Conservation (phyloP, 1,139 yeast genomes). For the Scheffersomyces insectosa region DNA sequence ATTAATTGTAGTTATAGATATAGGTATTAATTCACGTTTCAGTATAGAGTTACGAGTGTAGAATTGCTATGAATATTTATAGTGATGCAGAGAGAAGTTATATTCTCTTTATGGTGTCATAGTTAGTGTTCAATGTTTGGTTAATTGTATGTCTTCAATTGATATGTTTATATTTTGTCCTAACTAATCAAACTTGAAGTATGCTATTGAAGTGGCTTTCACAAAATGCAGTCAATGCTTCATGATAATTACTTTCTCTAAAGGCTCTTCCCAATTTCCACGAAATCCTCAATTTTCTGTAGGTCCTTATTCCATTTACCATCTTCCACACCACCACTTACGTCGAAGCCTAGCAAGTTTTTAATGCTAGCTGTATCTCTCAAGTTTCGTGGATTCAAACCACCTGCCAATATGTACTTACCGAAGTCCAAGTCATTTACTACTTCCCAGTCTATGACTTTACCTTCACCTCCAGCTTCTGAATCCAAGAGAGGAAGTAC, state of each 20-base stretch:
- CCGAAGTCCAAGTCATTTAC: slow-evolving; percentile 35
- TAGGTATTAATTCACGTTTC: too few species aligned
- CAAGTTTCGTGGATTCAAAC: slow-evolving; percentile 76
- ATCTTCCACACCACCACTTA: slow-evolving; percentile 89
- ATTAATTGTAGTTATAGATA: slow-evolving; percentile 34
- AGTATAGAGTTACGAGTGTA: not conserved
- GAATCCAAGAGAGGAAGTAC: slow-evolving; percentile 75
- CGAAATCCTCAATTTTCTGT: slow-evolving; percentile 58
- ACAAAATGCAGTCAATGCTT: not conserved
- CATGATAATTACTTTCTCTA: not conserved
- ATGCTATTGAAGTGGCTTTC: too few species aligned
- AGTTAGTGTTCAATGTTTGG: too few species aligned
- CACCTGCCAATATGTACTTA: slow-evolving; percentile 80
- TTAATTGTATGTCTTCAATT: too few species aligned
- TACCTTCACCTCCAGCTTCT: slow-evolving; percentile 92
- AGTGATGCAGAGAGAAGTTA: too few species aligned
- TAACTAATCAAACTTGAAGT: too few species aligned
- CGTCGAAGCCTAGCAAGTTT: slow-evolving; percentile 85
- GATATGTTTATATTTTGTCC: not conserved
- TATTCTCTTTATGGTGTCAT: too few species aligned
- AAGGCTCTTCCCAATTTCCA: slow-evolving; percentile 42
- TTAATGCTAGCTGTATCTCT: slow-evolving; percentile 41
- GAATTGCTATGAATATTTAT: not conserved
- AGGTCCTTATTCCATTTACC: slow-evolving; percentile 66
- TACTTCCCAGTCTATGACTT: slow-evolving; percentile 64